A percentile compares a stretch with the other conserved stretches of the same genome.
Evolutionary conservation across 345 rosid species (phyloP).

Genomic region (Rubroshorea leprosula): DNA sequence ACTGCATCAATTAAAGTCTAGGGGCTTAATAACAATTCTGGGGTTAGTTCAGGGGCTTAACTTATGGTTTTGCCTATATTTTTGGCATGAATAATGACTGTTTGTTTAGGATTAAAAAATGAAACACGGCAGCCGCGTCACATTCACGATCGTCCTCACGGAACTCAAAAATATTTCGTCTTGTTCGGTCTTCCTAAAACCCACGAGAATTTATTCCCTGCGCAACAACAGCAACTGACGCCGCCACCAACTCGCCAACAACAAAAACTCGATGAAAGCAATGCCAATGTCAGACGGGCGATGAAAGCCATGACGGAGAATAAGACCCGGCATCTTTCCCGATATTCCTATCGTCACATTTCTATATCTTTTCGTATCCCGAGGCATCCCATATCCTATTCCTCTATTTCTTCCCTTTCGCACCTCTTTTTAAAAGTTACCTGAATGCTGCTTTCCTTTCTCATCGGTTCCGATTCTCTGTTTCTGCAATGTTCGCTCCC

Average conservation of each 20-base stretch:
- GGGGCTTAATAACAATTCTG: too few species aligned
- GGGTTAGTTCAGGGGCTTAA: too few species aligned
- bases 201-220: background rate
- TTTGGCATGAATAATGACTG: too few species aligned
- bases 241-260: background rate
- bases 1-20: too few species aligned
- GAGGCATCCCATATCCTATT: background rate
- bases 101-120: background rate
- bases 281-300: background rate
- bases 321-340: background rate
- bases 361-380: background rate
- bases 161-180: background rate
- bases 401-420: background rate
- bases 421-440: background rate
- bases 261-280: background rate
- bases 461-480: background rate
- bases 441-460: background rate
- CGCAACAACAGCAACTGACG: background rate
- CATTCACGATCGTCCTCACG: background rate
- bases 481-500: conserved; percentile 37
- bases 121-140: background rate
- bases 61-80: too few species aligned
- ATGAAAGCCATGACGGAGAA: background rate
- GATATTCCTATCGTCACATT: background rate
- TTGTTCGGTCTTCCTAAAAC: background rate